Percentiles rank a stretch among this genome's conserved stretches.
Conservation (phyloP, 495 filamentous ascomycete genomes). For the Jackrogersella minutella region DNA sequence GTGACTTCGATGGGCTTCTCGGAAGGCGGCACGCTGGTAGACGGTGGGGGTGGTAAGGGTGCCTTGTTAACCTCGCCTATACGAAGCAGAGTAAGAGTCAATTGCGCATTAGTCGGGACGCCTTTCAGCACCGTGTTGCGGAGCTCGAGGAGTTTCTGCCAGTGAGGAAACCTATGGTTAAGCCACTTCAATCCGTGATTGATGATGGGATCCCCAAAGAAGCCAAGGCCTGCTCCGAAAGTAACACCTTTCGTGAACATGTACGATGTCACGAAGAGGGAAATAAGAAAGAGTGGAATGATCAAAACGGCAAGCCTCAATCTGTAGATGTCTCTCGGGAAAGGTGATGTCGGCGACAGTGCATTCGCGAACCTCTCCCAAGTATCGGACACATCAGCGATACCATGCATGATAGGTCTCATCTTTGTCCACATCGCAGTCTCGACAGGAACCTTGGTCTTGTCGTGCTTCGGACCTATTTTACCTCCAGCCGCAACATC, state of each 20-base stretch:
- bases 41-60: constrained; percentile 81
- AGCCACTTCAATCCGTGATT: constrained; percentile 64
- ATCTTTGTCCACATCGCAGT: constrained; percentile 79
- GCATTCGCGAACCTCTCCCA: constrained; percentile 86
- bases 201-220: constrained; percentile 84
- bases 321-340: constrained; percentile 68
- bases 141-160: constrained; percentile 74
- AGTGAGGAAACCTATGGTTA: constrained; percentile 73
- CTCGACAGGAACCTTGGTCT: constrained; percentile 85
- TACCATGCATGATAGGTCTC: constrained; percentile 76
- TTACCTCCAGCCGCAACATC: constrained; percentile 58
- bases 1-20: constrained; percentile 56
- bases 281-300: constrained; percentile 62
- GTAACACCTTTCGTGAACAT: constrained; percentile 74
- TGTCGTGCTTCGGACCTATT: constrained; percentile 67
- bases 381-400: constrained; percentile 76
- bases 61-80: constrained; percentile 85
- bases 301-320: constrained; percentile 70
- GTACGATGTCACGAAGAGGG: constrained; percentile 73
- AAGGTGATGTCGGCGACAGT: constrained; percentile 79
- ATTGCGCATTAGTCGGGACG: constrained; percentile 88
- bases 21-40: constrained; percentile 61
- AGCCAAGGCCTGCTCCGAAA: constrained; percentile 72
- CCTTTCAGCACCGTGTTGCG: constrained; percentile 77
- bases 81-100: constrained; percentile 84